These are phyloP conservation scores for Aureobasidium namibiae DNA, from an alignment of 2,329 filamentous ascomycete genomes.

Conservation along the genomic window DNA sequence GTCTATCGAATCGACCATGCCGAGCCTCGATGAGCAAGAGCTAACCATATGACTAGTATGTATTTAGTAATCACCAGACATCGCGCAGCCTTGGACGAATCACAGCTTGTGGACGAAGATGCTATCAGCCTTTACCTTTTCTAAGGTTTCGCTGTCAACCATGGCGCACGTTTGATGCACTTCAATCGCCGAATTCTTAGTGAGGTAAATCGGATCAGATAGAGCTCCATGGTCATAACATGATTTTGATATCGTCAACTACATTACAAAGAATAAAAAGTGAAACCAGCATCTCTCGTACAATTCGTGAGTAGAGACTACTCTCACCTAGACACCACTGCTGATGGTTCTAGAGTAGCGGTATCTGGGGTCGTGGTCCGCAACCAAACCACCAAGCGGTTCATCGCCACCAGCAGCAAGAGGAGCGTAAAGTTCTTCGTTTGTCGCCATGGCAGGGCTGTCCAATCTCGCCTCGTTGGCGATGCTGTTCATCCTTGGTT, in stretches of 20 bases:
- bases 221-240: background rate
- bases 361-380: slow-evolving; percentile 11
- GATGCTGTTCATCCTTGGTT: background rate
- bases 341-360: slow-evolving; percentile 16
- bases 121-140: background rate
- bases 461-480: slow-evolving; percentile 9
- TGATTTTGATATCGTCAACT: background rate
- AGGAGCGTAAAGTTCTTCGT: slow-evolving; percentile 15
- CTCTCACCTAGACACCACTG: slow-evolving; percentile 14
- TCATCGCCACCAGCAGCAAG: slow-evolving; percentile 9
- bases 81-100: background rate
- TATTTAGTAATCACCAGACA: background rate
- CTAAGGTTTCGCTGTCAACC: no score
- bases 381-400: slow-evolving; percentile 13
- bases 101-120: background rate
- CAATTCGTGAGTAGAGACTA: background rate
- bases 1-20: background rate
- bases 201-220: no score
- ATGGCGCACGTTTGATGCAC: no score
- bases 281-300: background rate
- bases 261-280: background rate
- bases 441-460: slow-evolving; percentile 13
- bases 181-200: no score
- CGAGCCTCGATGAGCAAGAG: background rate
- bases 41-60: background rate